Base-by-base conservation (phyloP, 768 basidiomycete genomes). In the Xerocomellus amylosporus region DNA sequence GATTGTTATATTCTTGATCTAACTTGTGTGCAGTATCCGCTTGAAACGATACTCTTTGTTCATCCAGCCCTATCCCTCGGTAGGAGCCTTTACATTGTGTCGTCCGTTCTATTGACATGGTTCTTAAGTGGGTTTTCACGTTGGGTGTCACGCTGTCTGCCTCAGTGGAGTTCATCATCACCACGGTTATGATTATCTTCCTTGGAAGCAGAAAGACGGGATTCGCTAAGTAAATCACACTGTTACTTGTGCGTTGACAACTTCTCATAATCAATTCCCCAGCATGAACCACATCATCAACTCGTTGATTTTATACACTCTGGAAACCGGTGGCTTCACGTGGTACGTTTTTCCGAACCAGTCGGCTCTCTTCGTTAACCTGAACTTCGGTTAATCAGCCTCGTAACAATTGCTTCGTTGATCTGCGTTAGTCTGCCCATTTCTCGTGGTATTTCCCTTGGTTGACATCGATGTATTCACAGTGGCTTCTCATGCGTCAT, bases 201-300 rank as follows among this genome's bases (percentile, higher is more conserved):
- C 65, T 71, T 12, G 65, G 69, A 5, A 71, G 60, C 33, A 62
- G 69, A 53, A 72, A 54, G 49, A 71, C 69, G 1, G 69, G 63
- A 8, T 71, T 71, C 26, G 69, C 59, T 2, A 71, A 60, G 69
- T 71, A 50, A 53, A 40, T 1, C 7, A 5, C 0, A 26, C 4
- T 10, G 2, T 4, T 15, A 4, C 30, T 34, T 3, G 1, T 9
- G 5, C 9, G 5, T 0, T 2, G 2, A 45, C 26, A 40, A 12
- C 9, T 38, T 19, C 42, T 55, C 30, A 59, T 22, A 8, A 14
- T 49, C 0, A 2, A 14, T 31, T 7, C 2, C 13, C 14, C 47
- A 81, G 80, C 54, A 68, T 83, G 67, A 78, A 79, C 49, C 73
- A 75, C 31, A 60, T 82, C 34, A 71, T 83, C 42, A 81, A 82